Conservation (phyloP, 257 asterid species). For the Fraxinus excelsior region DNA sequence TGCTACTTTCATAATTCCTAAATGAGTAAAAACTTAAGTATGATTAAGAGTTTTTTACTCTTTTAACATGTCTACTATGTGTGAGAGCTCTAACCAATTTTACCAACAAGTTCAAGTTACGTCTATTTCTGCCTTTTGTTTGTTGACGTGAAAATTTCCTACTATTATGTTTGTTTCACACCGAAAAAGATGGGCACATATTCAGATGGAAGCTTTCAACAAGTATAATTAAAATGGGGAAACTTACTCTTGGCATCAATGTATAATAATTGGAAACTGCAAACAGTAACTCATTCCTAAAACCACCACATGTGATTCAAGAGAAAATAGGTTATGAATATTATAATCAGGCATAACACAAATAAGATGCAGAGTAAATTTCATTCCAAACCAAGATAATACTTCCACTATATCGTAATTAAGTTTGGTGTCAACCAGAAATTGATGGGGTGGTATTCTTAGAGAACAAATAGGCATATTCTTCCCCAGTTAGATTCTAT, state of each 20-base stretch:
- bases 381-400: not conserved
- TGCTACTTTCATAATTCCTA: not conserved
- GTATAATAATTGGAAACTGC: not conserved
- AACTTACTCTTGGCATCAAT: not conserved
- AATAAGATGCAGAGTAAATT: not conserved
- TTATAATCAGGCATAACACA: not conserved
- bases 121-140: no score
- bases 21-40: not conserved
- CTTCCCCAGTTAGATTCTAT: not conserved
- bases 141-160: no score
- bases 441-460: not conserved
- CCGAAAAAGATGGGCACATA: no score
- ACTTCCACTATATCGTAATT: not conserved
- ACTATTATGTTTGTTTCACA: no score
- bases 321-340: not conserved
- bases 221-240: not conserved
- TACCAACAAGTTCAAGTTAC: no score
- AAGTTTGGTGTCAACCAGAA: not conserved
- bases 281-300: not conserved
- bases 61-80: no score
- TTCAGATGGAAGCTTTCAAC: no score
- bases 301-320: not conserved
- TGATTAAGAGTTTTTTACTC: no score
- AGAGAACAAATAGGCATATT: not conserved
- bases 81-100: no score